Evolutionary conservation across 768 basidiomycete species (phyloP).

Genomic region (Obba rivulosa): DNA sequence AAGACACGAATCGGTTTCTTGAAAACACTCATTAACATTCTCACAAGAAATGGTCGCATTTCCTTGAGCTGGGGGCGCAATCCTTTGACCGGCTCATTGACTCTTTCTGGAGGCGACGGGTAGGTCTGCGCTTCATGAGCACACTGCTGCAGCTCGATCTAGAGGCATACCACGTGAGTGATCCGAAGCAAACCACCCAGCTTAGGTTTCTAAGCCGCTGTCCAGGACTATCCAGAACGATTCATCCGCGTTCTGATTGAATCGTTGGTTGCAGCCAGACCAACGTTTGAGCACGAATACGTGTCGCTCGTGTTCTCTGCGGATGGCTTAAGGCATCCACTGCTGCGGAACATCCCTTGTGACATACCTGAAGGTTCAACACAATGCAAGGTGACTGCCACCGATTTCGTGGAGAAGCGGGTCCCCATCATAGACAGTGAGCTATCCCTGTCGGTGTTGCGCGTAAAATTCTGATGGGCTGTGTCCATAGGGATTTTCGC

Average conservation of each 20-base stretch:
- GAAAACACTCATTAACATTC: not conserved
- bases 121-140: conserved; percentile 59
- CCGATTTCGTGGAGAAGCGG: conserved; percentile 28
- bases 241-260: conserved; percentile 53
- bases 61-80: conserved; percentile 45
- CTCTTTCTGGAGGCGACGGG: conserved; percentile 44
- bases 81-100: conserved; percentile 55
- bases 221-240: conserved; percentile 40
- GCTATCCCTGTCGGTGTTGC: conserved; percentile 8
- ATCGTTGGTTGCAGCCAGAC: conserved; percentile 40
- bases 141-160: conserved; percentile 55
- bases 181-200: not conserved
- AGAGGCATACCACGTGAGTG: conserved; percentile 50
- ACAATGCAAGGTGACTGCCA: conserved; percentile 19
- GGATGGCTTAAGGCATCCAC: conserved; percentile 50
- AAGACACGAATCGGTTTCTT: not conserved
- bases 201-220: not conserved
- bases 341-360: conserved; percentile 34
- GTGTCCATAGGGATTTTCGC: conserved; percentile 36
- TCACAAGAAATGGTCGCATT: conserved; percentile 55
- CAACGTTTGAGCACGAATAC: conserved; percentile 57
- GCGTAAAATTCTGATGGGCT: not conserved
- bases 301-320: conserved; percentile 50
- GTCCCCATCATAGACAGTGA: conserved; percentile 33
- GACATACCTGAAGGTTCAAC: conserved; percentile 7